Evolutionary conservation across 2,329 filamentous ascomycete species (phyloP), one percentile per base, ranked within the genome.

Genomic region (Zasmidium citrigriseum): DNA sequence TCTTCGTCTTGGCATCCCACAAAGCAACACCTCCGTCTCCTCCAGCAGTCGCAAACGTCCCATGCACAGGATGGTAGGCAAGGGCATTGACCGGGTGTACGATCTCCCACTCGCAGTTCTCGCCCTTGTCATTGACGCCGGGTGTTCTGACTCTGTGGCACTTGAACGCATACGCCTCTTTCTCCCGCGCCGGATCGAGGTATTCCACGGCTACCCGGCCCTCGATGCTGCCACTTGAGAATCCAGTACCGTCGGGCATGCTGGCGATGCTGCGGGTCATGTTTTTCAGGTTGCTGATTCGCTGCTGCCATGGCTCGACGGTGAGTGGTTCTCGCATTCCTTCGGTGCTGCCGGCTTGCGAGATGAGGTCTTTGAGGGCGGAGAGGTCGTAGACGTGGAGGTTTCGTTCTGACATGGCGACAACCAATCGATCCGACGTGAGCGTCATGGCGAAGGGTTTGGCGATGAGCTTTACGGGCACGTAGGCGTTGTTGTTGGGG

Each of bases 151-250:
- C 91, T 3, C 95, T 86, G 76, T 99, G 95, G 76, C 95, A 99
- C 76, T 99, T 99, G 85, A 99, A 99, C 14, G 95, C 95, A 74
- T 98, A 99, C 75, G 97, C 98, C 65, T 93, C 86, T 41, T 90
- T 89, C 77, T 98, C 93, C 3, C 90, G 93, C 74, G 93, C 90
- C 45, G 95, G 90, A 72, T 98, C 95, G 73, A 99, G 98, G 91
- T 93, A 98, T 75, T 99, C 95, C 1, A 99, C 95, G 0, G 93
- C 93, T 1, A 99, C 92, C 67, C 95, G 87, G 3, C 95, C 95
- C 73, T 99, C 95, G 69, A 99, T 99, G 69, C 88, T 93, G 58
- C 86, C 91, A 1, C 89, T 93, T 10, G 93, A 93, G 73, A 98
- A 99, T 4, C 95, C 95, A 11, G 89, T 90, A 66, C 97, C 95